These are phyloP conservation scores for Dictyostelium brefeldianum DNA, from an alignment of 78 protist species.

Conservation along the genomic window DNA sequence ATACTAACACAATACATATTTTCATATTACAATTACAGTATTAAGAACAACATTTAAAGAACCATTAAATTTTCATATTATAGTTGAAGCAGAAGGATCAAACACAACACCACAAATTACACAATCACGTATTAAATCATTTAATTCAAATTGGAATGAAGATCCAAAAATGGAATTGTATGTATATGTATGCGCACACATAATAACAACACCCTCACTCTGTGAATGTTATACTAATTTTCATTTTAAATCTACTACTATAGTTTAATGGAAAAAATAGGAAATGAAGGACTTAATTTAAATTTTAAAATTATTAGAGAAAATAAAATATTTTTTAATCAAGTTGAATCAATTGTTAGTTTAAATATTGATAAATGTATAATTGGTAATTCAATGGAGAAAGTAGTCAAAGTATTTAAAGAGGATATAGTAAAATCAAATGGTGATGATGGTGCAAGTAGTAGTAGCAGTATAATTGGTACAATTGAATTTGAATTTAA, in stretches of 20 bases:
- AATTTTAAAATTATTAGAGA: slow-evolving; percentile 39
- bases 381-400: not conserved
- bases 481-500: slow-evolving; percentile 27
- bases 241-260: too few species aligned
- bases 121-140: not conserved
- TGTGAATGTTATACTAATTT: too few species aligned
- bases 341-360: not conserved
- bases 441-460: not conserved
- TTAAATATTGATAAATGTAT: not conserved
- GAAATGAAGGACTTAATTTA: slow-evolving; percentile 8
- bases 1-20: too few species aligned
- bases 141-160: slow-evolving; percentile 17
- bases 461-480: not conserved
- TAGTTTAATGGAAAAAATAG: slow-evolving; percentile 26
- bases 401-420: too few species aligned
- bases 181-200: too few species aligned
- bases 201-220: too few species aligned
- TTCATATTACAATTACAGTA: not conserved
- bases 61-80: slow-evolving; percentile 31
- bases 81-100: slow-evolving; percentile 10
- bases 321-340: not conserved
- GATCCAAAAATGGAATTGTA: slow-evolving; percentile 38
- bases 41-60: slow-evolving; percentile 13
- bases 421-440: too few species aligned
- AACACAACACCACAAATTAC: slow-evolving; percentile 42